Evolutionary conservation across 352 stramenopile genomes (phyloP), one percentile per base, ranked within the genome.

Genomic region (Globisporangium nagaii): DNA sequence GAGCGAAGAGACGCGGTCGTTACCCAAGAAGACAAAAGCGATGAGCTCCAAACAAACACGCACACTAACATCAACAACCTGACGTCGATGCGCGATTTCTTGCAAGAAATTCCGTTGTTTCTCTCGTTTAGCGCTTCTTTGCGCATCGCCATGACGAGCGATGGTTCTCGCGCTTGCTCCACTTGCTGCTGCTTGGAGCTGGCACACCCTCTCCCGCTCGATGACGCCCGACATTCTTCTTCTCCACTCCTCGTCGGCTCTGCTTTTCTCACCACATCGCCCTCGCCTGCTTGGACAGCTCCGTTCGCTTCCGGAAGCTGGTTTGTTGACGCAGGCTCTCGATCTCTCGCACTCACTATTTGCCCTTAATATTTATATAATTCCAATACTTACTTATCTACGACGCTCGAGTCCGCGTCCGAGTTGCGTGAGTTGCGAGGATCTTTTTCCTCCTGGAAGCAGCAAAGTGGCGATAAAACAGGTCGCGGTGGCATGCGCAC

Each of bases 361-460:
- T 47, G 27, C 36, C n/a, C 36, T 36, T 50, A 42, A 52, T 53
- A 58, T 51, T 52, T 49, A 58, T 51, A 51, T 35, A 51, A 50
- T 50, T 37, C 20, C 51, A 58, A 51, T 49, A 49, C 25, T 49
- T 50, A 50, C 43, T 50, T 50, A 20, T 37, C n/a, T 25, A 36
- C 22, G 27, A 43, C 37, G 31, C 31, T 43, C 19, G n/a, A 43
- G n/a, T 43, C 37, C n/a, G 11, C 13, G 15, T 22, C 37, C 25
- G n/a, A 19, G 25, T 15, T 41, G 8, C 35, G 8, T 15, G 35
- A 2, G 35, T 15, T 43, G 19, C 37, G n/a, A 25, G 12, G n/a
- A 43, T 25, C 3, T 27, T 11, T 19, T 43, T 43, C 37, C 5
- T 27, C 37, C 35, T 34, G 25, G 15, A 20, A 35, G 42, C 17